Conservation (phyloP, 202 grass and related monocot species). For the Setaria italica region DNA sequence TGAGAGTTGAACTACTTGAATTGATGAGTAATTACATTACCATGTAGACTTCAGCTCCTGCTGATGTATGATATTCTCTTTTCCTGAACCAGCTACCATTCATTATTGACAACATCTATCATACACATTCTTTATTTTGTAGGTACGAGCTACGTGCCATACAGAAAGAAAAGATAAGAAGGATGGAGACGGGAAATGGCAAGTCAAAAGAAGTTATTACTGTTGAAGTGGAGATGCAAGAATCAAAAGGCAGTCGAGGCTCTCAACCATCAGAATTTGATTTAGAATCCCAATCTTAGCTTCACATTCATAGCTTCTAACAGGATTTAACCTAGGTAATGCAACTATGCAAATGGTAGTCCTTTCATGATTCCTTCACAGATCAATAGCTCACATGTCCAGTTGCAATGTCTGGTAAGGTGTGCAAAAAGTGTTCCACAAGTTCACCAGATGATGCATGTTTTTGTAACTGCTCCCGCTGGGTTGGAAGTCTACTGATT, state of each 20-base stretch:
- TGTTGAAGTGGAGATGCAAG: slow-evolving; percentile 91
- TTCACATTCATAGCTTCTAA: slow-evolving; percentile 42
- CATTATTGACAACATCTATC: background rate
- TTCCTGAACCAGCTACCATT: background rate
- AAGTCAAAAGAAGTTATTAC: slow-evolving; percentile 47
- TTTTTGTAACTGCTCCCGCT: background rate
- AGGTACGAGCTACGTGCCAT: slow-evolving; percentile 84
- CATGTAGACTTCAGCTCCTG: background rate
- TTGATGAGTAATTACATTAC: slow-evolving; percentile 9
- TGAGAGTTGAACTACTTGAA: background rate
- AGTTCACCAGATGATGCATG: background rate
- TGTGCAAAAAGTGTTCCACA: background rate
- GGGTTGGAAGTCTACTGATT: background rate
- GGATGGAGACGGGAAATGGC: slow-evolving; percentile 54
- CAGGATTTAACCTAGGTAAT: slow-evolving; percentile 31
- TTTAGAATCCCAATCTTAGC: slow-evolving; percentile 41
- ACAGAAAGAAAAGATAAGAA: slow-evolving; percentile 76
- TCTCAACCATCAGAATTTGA: slow-evolving; percentile 49
- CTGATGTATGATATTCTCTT: background rate
- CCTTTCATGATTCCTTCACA: slow-evolving; percentile 13
- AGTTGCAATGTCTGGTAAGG: background rate
- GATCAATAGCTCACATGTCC: background rate
- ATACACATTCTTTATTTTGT: slow-evolving; percentile 41
- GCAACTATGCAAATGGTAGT: background rate
- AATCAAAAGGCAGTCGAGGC: slow-evolving; percentile 54